Evolutionary conservation across 1,284 basidiomycete genomes (phyloP).

Genomic region (Microbotryum intermedium): DNA sequence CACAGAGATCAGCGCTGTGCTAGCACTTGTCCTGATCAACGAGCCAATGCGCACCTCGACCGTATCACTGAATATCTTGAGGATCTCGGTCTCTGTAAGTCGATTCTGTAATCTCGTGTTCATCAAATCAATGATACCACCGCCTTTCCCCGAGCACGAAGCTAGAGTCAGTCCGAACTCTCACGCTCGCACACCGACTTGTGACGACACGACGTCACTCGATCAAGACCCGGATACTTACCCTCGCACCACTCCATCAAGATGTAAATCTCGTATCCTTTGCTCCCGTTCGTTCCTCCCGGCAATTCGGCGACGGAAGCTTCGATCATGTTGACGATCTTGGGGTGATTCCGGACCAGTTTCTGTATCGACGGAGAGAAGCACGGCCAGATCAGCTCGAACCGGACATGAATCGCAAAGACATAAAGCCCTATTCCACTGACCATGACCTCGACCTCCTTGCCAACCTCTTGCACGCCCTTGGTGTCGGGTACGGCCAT

Average conservation of each 20-base stretch:
- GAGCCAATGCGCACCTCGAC: slow-evolving; percentile 57
- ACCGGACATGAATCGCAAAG: no score
- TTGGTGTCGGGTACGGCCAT: slow-evolving; percentile 86
- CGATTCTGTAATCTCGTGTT: slow-evolving; percentile 89
- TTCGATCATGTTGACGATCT: slow-evolving; percentile 89
- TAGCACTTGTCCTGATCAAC: background rate
- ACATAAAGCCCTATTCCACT: slow-evolving; percentile 35
- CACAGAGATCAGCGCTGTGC: no score
- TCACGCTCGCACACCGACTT: background rate
- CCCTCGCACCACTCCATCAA: slow-evolving; percentile 93
- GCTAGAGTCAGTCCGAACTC: background rate
- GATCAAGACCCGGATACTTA: slow-evolving; percentile 31
- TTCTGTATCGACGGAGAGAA: slow-evolving; percentile 47
- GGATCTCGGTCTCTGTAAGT: slow-evolving; percentile 86
- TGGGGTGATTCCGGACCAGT: slow-evolving; percentile 76
- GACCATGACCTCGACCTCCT: slow-evolving; percentile 98
- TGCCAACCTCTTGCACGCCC: slow-evolving; percentile 88
- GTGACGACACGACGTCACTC: no score
- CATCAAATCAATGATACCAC: slow-evolving; percentile 99
- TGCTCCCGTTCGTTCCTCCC: slow-evolving; percentile 40
- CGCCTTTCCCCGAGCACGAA: slow-evolving; percentile 48
- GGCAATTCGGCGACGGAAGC: slow-evolving; percentile 75
- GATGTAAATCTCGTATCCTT: slow-evolving; percentile 94
- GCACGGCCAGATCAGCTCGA: background rate
- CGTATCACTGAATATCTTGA: slow-evolving; percentile 70